phyloP scores from a whole-genome alignment of 1,284 basidiomycete genomes.

The Rhodotorula sp. region DNA sequence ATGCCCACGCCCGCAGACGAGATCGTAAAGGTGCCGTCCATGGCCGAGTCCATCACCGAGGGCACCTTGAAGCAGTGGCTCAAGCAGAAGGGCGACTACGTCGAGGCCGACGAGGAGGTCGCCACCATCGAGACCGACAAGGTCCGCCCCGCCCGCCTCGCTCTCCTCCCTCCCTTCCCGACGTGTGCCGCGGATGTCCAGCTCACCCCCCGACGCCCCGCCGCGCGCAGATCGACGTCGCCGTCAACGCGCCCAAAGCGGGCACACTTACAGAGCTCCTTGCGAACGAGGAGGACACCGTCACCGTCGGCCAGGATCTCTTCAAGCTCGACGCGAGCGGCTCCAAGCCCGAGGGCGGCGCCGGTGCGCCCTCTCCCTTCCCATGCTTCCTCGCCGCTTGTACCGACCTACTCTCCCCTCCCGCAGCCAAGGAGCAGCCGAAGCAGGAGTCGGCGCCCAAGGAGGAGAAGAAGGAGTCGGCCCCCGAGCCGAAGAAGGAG shows the following conservation, averaged over 20 bases:
- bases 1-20: conserved; percentile 22
- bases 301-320: conserved; percentile 91
- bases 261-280: conserved; percentile 87
- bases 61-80: conserved; percentile 94
- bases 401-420: conserved; percentile 3
- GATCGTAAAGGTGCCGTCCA: conserved; percentile 91
- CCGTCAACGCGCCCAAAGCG: conserved; percentile 88
- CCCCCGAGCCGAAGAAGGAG: conserved; percentile 47
- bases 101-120: conserved; percentile 91
- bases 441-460: conserved; percentile 47
- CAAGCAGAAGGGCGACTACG: conserved; percentile 90
- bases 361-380: conserved; percentile 31
- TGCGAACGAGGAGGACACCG: conserved; percentile 90
- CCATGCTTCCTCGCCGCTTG: not conserved
- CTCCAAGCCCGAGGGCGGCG: conserved; percentile 59
- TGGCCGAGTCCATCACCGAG: conserved; percentile 99
- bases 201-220: not conserved
- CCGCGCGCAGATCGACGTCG: conserved; percentile 80
- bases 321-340: conserved; percentile 84
- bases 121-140: conserved; percentile 99
- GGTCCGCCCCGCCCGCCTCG: conserved; percentile 57
- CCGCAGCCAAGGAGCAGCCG: conserved; percentile 44
- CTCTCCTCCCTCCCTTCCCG: not conserved
- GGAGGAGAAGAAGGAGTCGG: conserved; percentile 52
- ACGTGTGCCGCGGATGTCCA: not conserved